A percentile compares a stretch with the other conserved stretches of the same genome.
phyloP scores from a whole-genome alignment of 306 rosid genomes.

The Macrotyloma uniflorum region DNA sequence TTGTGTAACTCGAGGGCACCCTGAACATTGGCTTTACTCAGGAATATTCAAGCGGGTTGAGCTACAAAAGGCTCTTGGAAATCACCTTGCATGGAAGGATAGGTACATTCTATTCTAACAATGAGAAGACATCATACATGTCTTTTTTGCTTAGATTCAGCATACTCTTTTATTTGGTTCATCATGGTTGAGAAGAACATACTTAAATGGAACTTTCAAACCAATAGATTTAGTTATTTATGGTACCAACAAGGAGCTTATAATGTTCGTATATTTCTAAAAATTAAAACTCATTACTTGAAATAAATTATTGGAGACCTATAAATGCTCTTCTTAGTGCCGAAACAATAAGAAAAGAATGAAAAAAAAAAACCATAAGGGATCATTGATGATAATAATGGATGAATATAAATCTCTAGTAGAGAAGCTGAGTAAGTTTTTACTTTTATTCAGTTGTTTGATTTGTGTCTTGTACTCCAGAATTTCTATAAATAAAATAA shows the following conservation, averaged over 20 bases:
- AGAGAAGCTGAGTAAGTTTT: not conserved
- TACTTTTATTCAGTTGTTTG: constrained; percentile 8
- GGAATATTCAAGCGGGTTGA: constrained; percentile 77
- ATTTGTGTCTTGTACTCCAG: constrained; percentile 19
- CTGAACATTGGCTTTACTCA: constrained; percentile 85
- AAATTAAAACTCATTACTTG: not conserved
- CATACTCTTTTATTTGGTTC: constrained; percentile 5
- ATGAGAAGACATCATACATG: not conserved
- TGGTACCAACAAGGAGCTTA: not conserved
- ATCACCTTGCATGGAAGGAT: constrained; percentile 97
- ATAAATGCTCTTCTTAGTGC: not conserved
- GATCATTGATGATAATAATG: constrained; percentile 4
- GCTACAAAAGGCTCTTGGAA: constrained; percentile 91
- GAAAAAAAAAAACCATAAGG: not conserved
- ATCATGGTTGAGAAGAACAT: not conserved
- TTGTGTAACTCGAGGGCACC: constrained; percentile 61
- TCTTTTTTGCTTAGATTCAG: constrained; percentile 21
- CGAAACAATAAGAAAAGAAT: constrained; percentile 17
- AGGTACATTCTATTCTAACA: constrained; percentile 54
- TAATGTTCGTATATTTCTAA: not conserved
- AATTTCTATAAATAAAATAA: not conserved
- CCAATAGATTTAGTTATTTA: constrained; percentile 16
- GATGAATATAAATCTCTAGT: not conserved
- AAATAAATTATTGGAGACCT: constrained; percentile 21
- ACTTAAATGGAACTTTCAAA: constrained; percentile 28